These are phyloP conservation scores for Parasitella parasitica DNA, from an alignment of 371 early-diverging fungal species.

Conservation along the genomic window DNA sequence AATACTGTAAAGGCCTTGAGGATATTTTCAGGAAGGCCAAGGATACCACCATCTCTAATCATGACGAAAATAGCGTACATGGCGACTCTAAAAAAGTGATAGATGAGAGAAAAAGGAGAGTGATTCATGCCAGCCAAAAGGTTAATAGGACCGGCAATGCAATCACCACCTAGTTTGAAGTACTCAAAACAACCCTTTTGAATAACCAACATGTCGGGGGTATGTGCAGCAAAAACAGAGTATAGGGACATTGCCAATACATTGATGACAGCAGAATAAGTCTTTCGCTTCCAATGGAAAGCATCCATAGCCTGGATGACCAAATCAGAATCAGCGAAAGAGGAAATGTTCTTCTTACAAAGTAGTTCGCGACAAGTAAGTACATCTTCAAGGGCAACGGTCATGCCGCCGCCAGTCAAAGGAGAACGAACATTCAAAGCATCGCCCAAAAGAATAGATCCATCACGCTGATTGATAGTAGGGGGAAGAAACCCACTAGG, in stretches of 20 bases:
- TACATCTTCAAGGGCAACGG: slow-evolving; percentile 89
- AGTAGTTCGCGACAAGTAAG: slow-evolving; percentile 64
- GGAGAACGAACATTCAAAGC: slow-evolving; percentile 94
- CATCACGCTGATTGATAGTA: slow-evolving; percentile 57
- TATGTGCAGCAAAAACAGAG: slow-evolving; percentile 74
- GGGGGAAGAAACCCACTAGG: slow-evolving; percentile 87
- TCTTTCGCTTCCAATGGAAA: slow-evolving; percentile 79
- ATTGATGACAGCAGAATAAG: slow-evolving; percentile 75
- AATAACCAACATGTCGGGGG: slow-evolving; percentile 54
- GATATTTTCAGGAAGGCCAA: slow-evolving; percentile 37
- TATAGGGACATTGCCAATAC: slow-evolving; percentile 91
- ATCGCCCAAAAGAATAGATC: slow-evolving; percentile 86
- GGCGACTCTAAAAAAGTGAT: slow-evolving; percentile 88
- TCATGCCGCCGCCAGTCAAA: slow-evolving; percentile 95
- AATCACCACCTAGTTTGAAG: slow-evolving; percentile 79
- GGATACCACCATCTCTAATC: slow-evolving; percentile 39
- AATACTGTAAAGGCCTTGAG: slow-evolving; percentile 49
- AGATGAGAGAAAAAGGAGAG: slow-evolving; percentile 65
- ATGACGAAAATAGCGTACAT: slow-evolving; percentile 57
- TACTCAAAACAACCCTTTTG: slow-evolving; percentile 86
- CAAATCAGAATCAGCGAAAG: slow-evolving; percentile 43
- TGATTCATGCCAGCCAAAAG: slow-evolving; percentile 72
- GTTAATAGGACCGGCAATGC: slow-evolving; percentile 77
- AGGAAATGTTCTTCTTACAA: slow-evolving; percentile 42
- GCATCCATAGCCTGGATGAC: slow-evolving; percentile 54